A percentile compares a stretch with the other conserved stretches of the same genome.
Evolutionary conservation across 352 stramenopile genomes (phyloP).

Genomic region (Thraustochytrium sp.): DNA sequence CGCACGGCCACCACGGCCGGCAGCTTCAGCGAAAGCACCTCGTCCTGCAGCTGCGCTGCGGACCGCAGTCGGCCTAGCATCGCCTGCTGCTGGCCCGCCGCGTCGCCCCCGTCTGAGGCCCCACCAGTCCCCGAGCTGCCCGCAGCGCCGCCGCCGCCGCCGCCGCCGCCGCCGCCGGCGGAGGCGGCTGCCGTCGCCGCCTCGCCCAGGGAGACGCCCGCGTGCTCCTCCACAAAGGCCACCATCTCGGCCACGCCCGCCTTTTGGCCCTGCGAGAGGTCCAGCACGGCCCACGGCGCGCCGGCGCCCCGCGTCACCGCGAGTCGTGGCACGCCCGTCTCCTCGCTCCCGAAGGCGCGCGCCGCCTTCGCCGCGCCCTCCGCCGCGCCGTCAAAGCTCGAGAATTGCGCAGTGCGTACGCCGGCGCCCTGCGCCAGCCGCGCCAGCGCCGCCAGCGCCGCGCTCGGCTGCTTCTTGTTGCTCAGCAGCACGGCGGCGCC

Average conservation of each 20-base stretch:
- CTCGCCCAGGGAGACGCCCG: not conserved
- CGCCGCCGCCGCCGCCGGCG: not conserved
- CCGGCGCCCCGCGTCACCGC: not conserved
- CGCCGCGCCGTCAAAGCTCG: not conserved
- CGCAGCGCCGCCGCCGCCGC: not conserved
- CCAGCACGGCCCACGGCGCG: not conserved
- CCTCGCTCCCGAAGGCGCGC: not conserved
- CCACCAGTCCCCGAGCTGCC: not conserved
- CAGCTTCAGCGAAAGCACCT: not conserved
- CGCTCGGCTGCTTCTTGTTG: not conserved
- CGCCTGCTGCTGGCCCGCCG: not conserved
- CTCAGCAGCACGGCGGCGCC: not conserved
- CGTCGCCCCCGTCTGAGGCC: not conserved
- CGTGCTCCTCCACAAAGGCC: not conserved
- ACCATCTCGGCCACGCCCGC: not conserved
- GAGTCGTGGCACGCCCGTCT: not conserved
- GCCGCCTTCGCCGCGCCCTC: not conserved
- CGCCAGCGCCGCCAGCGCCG: not conserved
- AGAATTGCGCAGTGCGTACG: not conserved
- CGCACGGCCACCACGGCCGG: constrained; percentile 11
- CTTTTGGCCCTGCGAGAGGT: not conserved
- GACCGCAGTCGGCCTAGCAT: not conserved
- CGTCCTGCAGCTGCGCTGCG: not conserved
- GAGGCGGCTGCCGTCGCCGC: no score
- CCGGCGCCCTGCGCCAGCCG: not conserved